Percentiles rank a stretch among this genome's conserved stretches.
Conservation (phyloP, 2,329 filamentous ascomycete genomes). For the Decorospora gaudefroyi region DNA sequence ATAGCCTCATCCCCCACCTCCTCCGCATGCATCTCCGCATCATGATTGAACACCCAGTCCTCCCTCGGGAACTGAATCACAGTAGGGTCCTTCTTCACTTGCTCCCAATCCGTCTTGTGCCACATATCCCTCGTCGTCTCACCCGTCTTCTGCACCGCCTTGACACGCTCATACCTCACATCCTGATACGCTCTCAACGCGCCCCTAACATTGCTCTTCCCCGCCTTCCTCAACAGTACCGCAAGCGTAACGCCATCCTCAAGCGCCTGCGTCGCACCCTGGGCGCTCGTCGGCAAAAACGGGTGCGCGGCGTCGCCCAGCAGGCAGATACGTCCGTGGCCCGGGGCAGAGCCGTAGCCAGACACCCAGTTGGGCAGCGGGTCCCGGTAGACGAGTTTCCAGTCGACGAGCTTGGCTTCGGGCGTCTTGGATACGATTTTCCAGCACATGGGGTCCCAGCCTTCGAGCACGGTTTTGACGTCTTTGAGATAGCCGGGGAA, state of each 20-base stretch:
- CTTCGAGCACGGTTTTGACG: conserved; percentile 40
- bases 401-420: conserved; percentile 52
- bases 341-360: conserved; percentile 47
- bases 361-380: conserved; percentile 59
- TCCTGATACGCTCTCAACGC: conserved; percentile 43
- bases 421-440: conserved; percentile 46
- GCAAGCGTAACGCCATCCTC: conserved; percentile 53
- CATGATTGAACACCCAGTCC: conserved; percentile 42
- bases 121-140: conserved; percentile 44
- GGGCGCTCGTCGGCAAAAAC: conserved; percentile 59
- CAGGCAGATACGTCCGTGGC: conserved; percentile 52
- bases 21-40: conserved; percentile 39
- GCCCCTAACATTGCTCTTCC: conserved; percentile 36
- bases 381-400: conserved; percentile 61
- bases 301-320: conserved; percentile 61
- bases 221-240: conserved; percentile 32
- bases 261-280: conserved; percentile 60
- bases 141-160: conserved; percentile 44
- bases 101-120: conserved; percentile 45
- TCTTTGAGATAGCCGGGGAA: conserved; percentile 43
- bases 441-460: conserved; percentile 43
- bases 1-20: conserved; percentile 37
- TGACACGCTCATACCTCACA: conserved; percentile 40
- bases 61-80: conserved; percentile 39
- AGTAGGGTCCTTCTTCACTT: conserved; percentile 39